Evolutionary conservation across 208 protist species (phyloP).

Genomic region (Acanthamoeba healyi): DNA sequence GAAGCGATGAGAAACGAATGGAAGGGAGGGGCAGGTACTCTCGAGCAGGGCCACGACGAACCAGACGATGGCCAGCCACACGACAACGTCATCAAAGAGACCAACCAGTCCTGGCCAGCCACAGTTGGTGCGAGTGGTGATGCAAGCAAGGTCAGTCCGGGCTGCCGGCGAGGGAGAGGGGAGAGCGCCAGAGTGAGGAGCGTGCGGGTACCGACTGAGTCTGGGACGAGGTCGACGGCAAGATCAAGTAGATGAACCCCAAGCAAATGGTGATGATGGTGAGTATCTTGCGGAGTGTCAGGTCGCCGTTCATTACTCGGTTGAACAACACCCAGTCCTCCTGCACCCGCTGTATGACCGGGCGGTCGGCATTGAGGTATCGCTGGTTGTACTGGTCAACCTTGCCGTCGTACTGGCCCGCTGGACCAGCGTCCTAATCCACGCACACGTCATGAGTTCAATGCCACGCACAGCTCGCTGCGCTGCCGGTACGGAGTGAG

Average conservation of each 20-base stretch:
- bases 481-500: no score
- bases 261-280: background rate
- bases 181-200: no score
- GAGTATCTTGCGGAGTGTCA: slow-evolving; percentile 31
- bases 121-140: background rate
- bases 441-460: background rate
- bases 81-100: slow-evolving; percentile 1
- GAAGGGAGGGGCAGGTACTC: background rate
- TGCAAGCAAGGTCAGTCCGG: no score
- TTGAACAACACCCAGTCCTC: slow-evolving; percentile 68
- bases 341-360: slow-evolving; percentile 37
- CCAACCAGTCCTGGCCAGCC: background rate
- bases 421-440: background rate
- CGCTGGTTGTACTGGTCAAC: slow-evolving; percentile 34
- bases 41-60: slow-evolving; percentile 40
- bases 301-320: background rate
- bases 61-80: slow-evolving; percentile 32
- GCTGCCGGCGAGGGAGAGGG: no score
- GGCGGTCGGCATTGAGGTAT: background rate
- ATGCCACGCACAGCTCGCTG: background rate
- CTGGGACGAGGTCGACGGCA: slow-evolving; percentile 46
- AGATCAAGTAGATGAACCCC: background rate
- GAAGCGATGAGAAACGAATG: no score
- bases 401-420: background rate
- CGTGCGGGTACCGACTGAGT: slow-evolving; percentile 4